Conservation (phyloP, 352 stramenopile genomes). For the Phytopythium montanum region DNA sequence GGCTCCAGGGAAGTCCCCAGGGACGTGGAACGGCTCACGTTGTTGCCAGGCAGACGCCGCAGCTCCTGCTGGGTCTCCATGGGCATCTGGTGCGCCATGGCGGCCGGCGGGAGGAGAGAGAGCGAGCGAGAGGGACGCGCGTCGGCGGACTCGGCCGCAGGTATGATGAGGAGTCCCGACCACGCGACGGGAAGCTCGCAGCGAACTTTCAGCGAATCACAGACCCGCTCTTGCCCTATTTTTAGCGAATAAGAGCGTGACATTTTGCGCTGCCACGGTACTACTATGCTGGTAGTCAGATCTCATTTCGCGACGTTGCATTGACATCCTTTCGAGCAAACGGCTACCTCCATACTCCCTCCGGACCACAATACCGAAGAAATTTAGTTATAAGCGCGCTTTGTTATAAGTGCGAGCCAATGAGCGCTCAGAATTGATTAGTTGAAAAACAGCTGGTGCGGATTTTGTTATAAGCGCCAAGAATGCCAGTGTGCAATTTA, state of each 20-base stretch:
- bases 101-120: constrained; percentile 1
- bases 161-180: constrained; percentile 16
- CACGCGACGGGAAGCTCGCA: not conserved
- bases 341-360: too few relatives aligned
- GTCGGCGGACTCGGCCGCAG: constrained; percentile 2
- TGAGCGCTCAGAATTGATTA: too few relatives aligned
- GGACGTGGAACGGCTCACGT: constrained; percentile 35
- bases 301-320: too few relatives aligned
- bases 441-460: too few relatives aligned
- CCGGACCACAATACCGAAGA: too few relatives aligned
- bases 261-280: constrained; percentile 7
- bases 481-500: too few relatives aligned
- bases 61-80: constrained; percentile 85
- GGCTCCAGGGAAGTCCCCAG: constrained; percentile 13
- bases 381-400: too few relatives aligned
- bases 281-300: not conserved
- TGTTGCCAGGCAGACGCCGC: constrained; percentile 77
- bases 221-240: not conserved
- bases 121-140: not conserved
- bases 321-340: too few relatives aligned
- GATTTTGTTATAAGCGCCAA: too few relatives aligned
- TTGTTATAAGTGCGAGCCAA: too few relatives aligned
- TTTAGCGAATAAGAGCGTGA: constrained; percentile 18
- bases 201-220: constrained; percentile 1
- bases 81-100: constrained; percentile 76